Evolutionary conservation across 1,284 basidiomycete genomes (phyloP).

Genomic region (Somion occarium): DNA sequence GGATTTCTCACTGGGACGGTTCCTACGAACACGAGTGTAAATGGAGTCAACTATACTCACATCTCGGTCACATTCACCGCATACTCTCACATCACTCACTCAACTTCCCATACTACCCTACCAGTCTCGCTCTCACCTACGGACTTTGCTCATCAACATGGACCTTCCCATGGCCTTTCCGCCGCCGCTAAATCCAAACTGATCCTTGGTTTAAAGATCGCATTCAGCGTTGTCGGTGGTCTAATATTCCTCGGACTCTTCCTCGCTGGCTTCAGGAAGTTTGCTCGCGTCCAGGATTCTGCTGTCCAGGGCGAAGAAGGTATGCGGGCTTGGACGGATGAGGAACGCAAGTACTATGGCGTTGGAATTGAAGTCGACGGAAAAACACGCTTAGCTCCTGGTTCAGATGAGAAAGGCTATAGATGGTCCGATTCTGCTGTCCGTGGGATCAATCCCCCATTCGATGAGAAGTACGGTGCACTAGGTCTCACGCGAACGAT

Average conservation of each 20-base stretch:
- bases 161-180: conserved; percentile 32
- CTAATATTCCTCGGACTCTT: conserved; percentile 48
- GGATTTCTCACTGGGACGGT: conserved; percentile 49
- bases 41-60: conserved; percentile 24
- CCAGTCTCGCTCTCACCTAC: conserved; percentile 43
- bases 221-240: conserved; percentile 60
- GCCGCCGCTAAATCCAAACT: conserved; percentile 41
- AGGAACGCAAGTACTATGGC: conserved; percentile 66
- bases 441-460: background rate
- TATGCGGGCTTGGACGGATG: conserved; percentile 47
- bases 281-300: conserved; percentile 50
- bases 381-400: background rate
- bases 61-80: conserved; percentile 58
- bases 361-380: conserved; percentile 36
- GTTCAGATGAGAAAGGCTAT: conserved; percentile 18
- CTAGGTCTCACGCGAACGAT: background rate
- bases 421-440: conserved; percentile 14
- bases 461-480: conserved; percentile 1
- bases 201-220: conserved; percentile 53
- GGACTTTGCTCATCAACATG: conserved; percentile 27
- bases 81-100: conserved; percentile 60
- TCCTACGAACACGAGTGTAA: conserved; percentile 30
- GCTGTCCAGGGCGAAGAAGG: conserved; percentile 57
- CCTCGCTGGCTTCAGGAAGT: conserved; percentile 52
- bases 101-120: conserved; percentile 64